A percentile compares a stretch with the other conserved stretches of the same genome.
phyloP scores from a whole-genome alignment of 148 eudicot genomes.

The Rhododendron griersonianum region DNA sequence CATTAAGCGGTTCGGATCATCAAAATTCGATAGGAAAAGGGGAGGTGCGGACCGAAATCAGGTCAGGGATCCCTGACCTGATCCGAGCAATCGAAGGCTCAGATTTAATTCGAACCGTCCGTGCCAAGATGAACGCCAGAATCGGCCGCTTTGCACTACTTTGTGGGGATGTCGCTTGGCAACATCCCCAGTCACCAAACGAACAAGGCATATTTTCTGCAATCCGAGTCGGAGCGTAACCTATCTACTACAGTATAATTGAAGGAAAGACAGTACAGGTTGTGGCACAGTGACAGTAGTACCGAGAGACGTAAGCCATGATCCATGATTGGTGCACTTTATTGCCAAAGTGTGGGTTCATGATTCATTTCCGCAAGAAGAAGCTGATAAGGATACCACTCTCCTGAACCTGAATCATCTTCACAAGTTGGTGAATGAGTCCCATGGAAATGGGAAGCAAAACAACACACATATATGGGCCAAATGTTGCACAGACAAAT shows the following conservation, averaged over 20 bases:
- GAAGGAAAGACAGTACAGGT: neutral
- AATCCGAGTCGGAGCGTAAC: neutral
- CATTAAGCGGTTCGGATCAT: too few species aligned
- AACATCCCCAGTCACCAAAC: too few species aligned
- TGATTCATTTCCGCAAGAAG: slow-evolving; percentile 4
- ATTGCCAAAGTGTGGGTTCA: neutral
- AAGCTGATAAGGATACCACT: slow-evolving; percentile 9
- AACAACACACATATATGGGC: neutral
- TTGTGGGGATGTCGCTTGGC: too few species aligned
- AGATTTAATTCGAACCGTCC: too few species aligned
- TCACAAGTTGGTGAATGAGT: neutral
- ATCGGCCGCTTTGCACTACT: too few species aligned
- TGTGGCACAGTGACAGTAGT: neutral
- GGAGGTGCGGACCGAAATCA: too few species aligned
- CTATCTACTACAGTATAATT: neutral
- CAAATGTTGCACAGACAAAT: neutral
- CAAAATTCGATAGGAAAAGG: too few species aligned
- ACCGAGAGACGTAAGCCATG: neutral
- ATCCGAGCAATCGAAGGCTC: too few species aligned
- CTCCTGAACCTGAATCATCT: neutral
- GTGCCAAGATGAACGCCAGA: too few species aligned
- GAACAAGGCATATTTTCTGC: neutral
- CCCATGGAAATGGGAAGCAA: slow-evolving; percentile 8
- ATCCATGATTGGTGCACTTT: neutral
- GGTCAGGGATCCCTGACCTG: too few species aligned